A percentile compares a stretch with the other conserved stretches of the same genome.
Evolutionary conservation across 768 basidiomycete species (phyloP).

Genomic region (Boletus bicolor): DNA sequence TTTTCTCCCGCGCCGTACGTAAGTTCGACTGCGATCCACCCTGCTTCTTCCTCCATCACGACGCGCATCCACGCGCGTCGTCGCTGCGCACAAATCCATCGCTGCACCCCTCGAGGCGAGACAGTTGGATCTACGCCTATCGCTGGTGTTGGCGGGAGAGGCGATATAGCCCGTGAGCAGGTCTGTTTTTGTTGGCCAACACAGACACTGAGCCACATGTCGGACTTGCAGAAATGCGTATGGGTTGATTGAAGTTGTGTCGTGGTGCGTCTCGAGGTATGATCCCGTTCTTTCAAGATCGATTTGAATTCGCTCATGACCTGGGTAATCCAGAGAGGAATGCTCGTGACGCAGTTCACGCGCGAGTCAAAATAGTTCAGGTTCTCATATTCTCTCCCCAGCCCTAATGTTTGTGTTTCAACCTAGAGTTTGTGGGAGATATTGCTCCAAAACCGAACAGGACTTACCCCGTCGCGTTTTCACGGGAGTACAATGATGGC

Average conservation of each 20-base stretch:
- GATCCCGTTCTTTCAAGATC: conserved; percentile 12
- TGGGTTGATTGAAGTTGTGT: conserved; percentile 70
- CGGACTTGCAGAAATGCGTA: conserved; percentile 58
- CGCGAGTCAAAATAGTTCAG: conserved; percentile 40
- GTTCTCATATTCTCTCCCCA: not conserved
- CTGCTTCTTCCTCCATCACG: conserved; percentile 39
- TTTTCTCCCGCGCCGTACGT: too few relatives aligned
- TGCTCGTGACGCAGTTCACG: conserved; percentile 84
- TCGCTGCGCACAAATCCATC: conserved; percentile 47
- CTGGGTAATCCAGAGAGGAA: conserved; percentile 36
- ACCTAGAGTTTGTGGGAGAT: conserved; percentile 52
- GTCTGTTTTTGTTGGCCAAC: not conserved
- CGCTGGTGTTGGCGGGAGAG: conserved; percentile 15
- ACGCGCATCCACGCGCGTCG: conserved; percentile 46
- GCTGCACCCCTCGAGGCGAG: not conserved
- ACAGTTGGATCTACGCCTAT: not conserved
- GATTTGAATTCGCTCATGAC: not conserved
- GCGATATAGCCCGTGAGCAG: conserved; percentile 32
- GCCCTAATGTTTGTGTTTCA: too few relatives aligned
- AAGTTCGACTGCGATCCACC: conserved; percentile 34
- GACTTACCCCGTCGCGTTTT: conserved; percentile 77
- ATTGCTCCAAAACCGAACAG: conserved; percentile 40
- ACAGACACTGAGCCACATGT: conserved; percentile 19
- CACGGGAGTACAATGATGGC: conserved; percentile 45
- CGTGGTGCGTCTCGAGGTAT: conserved; percentile 67